Base-by-base conservation (phyloP, 2,329 filamentous ascomycete species). In the Neofusicoccum laricinum region DNA sequence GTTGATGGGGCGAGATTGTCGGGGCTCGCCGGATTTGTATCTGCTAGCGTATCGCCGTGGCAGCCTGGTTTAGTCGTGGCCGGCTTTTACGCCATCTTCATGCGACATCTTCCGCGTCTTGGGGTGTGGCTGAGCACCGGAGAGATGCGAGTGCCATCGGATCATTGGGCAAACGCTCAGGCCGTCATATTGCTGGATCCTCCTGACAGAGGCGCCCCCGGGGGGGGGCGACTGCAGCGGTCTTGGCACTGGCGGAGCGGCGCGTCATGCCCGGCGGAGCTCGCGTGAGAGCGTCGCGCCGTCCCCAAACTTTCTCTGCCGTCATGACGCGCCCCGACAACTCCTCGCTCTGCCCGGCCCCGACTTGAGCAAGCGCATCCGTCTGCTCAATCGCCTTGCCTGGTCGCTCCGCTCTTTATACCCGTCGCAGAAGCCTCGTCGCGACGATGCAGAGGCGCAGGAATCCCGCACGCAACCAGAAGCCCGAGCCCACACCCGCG, bases 381-480 rank as follows among this genome's bases (percentile, higher is more conserved):
- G 5, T 62, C 19, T 36, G 17, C 25, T 14, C 17, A n/a, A 15
- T 7, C 40, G 2, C 17, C 19, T 15, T 10, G 5, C 1, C 14
- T 12, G 14, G n/a, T 2, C 5, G 7, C 10, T 21, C 15, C 11
- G 17, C n/a, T 19, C 21, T 2, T 41, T n/a, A 10, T 15, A 19
- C 21, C 38, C 30, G 7, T 21, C 48, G 8, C 11, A n/a, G n/a
- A 14, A 12, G 17, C 19, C 48, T 32, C 17, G 34, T 17, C 46
- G 53, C 57, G 30, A 65, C 48, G 17, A 65, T 62, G 64, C 49
- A 53, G 40, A 45, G 53, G 36, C 63, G 63, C 15, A 53, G 49
- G 40, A 64, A 64, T 36, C 48, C 63, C 55, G 53, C 63, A 11
- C 63, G 63, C 36, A 51, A 58, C 34, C 61, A 57, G 51, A 64